A percentile compares a stretch with the other conserved stretches of the same genome.
Conservation (phyloP, 148 eudicot genomes). For the Suaeda aralocaspica region DNA sequence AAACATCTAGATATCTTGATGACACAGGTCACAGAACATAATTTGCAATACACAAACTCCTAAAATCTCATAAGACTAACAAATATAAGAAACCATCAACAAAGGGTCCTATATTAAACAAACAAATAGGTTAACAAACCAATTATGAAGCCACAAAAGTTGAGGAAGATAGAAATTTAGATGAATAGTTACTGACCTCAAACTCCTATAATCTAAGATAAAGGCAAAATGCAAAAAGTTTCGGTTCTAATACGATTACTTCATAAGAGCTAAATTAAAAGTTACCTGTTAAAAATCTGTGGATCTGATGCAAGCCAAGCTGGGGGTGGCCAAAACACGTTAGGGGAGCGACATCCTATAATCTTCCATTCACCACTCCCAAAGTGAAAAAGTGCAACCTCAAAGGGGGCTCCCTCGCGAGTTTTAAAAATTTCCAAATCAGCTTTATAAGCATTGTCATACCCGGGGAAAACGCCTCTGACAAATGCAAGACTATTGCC, state of each 20-base stretch:
- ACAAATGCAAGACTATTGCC: not conserved
- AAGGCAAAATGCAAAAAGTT: slow-evolving; percentile 1
- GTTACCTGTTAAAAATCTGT: not conserved
- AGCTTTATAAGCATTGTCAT: not conserved
- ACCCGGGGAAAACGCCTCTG: not conserved
- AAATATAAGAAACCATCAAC: not conserved
- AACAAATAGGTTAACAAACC: not conserved
- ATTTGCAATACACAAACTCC: not conserved
- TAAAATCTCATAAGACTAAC: not conserved
- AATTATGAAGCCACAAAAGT: not conserved
- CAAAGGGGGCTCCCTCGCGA: not conserved
- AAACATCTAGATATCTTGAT: not conserved
- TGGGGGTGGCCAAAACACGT: not conserved
- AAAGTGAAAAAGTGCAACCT: not conserved
- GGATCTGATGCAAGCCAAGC: not conserved
- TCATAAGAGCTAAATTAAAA: not conserved
- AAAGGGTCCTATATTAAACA: not conserved
- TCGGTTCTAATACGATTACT: not conserved
- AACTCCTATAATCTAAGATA: not conserved
- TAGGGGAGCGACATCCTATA: not conserved
- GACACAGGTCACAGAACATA: not conserved
- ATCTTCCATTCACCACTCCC: not conserved
- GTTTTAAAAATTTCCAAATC: not conserved
- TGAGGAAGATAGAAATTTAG: too few species aligned
- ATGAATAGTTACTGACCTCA: too few species aligned